Evolutionary conservation across 352 stramenopile species (phyloP).

Genomic region (Phytophthora europaea): DNA sequence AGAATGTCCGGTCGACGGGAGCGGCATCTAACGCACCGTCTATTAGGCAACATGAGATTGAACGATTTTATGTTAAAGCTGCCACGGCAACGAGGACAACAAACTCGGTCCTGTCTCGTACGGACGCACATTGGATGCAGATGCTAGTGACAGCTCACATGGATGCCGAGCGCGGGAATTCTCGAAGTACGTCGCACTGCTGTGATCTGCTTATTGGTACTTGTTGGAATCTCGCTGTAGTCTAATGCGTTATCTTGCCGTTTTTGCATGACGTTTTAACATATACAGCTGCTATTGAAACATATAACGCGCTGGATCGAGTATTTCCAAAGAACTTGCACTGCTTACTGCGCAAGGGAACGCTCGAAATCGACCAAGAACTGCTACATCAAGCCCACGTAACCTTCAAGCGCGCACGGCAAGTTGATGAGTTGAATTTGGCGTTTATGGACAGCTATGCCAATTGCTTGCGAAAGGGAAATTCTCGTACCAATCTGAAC

Average conservation of each 20-base stretch:
- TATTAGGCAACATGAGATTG: conserved; percentile 54
- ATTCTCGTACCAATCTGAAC: conserved; percentile 60
- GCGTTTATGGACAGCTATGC: conserved; percentile 74
- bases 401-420: conserved; percentile 63
- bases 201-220: not conserved
- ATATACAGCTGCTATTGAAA: conserved; percentile 42
- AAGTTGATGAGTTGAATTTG: conserved; percentile 75
- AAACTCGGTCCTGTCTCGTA: conserved; percentile 12
- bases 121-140: conserved; percentile 69
- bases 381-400: conserved; percentile 64
- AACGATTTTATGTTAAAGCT: conserved; percentile 54
- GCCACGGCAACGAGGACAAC: conserved; percentile 11
- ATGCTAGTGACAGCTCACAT: conserved; percentile 67
- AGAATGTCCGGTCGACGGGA: conserved; percentile 10
- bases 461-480: conserved; percentile 61
- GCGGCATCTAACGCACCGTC: not conserved
- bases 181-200: conserved; percentile 37
- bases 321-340: conserved; percentile 80
- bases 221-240: conserved; percentile 6
- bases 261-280: conserved; percentile 8
- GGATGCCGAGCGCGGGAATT: conserved; percentile 51
- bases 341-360: conserved; percentile 59
- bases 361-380: conserved; percentile 73
- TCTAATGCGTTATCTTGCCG: conserved; percentile 14
- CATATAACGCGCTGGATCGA: conserved; percentile 49